Base-by-base conservation (phyloP, 1,139 yeast species). In the Nadsonia commutata region DNA sequence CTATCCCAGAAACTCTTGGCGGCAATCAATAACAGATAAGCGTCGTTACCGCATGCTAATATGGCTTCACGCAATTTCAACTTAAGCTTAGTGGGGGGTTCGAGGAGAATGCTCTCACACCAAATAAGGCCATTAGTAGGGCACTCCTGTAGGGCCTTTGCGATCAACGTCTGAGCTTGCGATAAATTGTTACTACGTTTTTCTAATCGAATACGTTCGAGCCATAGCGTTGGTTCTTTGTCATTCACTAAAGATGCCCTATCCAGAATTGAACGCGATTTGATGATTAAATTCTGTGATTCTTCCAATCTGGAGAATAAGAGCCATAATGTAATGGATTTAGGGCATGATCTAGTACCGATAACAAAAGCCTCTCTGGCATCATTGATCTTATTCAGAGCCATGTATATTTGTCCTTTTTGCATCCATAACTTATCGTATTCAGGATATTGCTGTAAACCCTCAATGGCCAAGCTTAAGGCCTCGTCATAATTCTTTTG, bases 181-280 rank as follows among this genome's bases (percentile, higher is more conserved):
- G 65, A 58, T 18, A 55, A 41, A 49, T 80, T 78, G 0, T 70
- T 65, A 7, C 68, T 60, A 23, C 70, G 52, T 38, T 58, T 56
- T 56, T 90, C 97, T 36, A 86, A 62, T 20, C 64, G 53, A 8
- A 84, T 66, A 48, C 77, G 72, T 21, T 72, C 79, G 5, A 68
- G 56, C 78, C 85, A 79, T 2, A 86, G 51, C 13, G 46, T 45
- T 27, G 74, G 81, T 33, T 64, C 63, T 3, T 65, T 54, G 0
- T 79, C 76, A 46, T 71, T 72, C 27, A 66, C 65, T 16, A 76
- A 52, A 2, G 83, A 58, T 0, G 85, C 94, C 31, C 75, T 65
- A 52, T 85, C 96, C 16, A 86, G 59, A 1, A 72, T 67, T 0
- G 95, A 78, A 45, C 95, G 71, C 0, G 95, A 90, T 46, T 75